Conservation (phyloP, 169 alveolate species). For the Babesia divergens region DNA sequence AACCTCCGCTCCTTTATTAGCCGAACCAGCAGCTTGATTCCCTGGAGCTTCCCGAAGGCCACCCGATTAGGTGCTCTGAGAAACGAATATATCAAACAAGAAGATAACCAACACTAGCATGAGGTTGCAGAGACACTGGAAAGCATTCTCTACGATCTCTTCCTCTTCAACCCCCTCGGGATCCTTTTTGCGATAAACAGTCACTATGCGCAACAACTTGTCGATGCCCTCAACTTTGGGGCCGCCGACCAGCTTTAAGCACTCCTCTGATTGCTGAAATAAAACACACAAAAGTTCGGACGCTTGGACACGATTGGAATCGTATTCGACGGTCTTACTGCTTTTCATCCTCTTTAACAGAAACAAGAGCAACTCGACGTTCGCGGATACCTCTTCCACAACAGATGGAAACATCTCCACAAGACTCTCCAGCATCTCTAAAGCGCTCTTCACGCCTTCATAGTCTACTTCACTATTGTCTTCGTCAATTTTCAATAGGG, state of each 20-base stretch:
- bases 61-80: slow-evolving; percentile 58
- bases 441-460: slow-evolving; percentile 63
- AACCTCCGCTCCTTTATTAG: slow-evolving; percentile 63
- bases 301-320: slow-evolving; percentile 67
- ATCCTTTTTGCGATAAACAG: slow-evolving; percentile 75
- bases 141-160: slow-evolving; percentile 74
- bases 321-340: slow-evolving; percentile 59
- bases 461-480: slow-evolving; percentile 67
- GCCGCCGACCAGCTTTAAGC: slow-evolving; percentile 56
- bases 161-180: slow-evolving; percentile 79
- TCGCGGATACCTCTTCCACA: slow-evolving; percentile 3
- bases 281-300: slow-evolving; percentile 69
- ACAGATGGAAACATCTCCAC: slow-evolving; percentile 34
- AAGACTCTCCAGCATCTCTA: slow-evolving; percentile 65
- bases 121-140: slow-evolving; percentile 76
- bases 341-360: slow-evolving; percentile 40
- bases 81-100: background rate
- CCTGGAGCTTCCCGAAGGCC: slow-evolving; percentile 74
- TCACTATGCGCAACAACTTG: slow-evolving; percentile 70
- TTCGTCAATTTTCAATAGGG: slow-evolving; percentile 63
- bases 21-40: slow-evolving; percentile 61
- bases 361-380: slow-evolving; percentile 19
- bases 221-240: slow-evolving; percentile 74
- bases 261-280: slow-evolving; percentile 69
- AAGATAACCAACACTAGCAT: slow-evolving; percentile 63